Percentiles rank a stretch among this genome's conserved stretches.
phyloP scores from a whole-genome alignment of 371 early-diverging fungal species.

The Rhizopus arrhizus region DNA sequence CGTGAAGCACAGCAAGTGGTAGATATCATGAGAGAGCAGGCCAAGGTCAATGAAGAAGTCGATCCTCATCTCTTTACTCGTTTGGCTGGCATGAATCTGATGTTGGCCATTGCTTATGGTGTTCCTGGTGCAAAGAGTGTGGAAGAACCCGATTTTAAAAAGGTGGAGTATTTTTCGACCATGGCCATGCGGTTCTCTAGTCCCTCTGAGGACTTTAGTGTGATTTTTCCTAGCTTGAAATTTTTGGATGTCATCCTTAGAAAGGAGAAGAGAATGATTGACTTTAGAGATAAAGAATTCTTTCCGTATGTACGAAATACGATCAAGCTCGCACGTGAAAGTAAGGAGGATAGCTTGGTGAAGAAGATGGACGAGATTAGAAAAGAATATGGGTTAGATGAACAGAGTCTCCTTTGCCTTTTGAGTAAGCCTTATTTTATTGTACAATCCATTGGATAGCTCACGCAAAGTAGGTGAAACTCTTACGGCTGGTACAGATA shows the following conservation, averaged over 20 bases:
- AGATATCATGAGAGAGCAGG: conserved; percentile 8
- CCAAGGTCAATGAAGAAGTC: background rate
- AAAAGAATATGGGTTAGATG: conserved; percentile 15
- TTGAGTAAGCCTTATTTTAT: conserved; percentile 22
- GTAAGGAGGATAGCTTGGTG: conserved; percentile 11
- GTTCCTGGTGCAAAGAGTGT: conserved; percentile 2
- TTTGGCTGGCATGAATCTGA: conserved; percentile 13
- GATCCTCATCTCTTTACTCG: conserved; percentile 10
- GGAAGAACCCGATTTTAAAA: conserved; percentile 14
- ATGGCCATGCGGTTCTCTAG: background rate
- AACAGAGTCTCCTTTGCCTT: conserved; percentile 14
- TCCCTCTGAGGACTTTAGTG: conserved; percentile 1
- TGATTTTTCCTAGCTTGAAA: conserved; percentile 9
- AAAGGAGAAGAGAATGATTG: conserved; percentile 7
- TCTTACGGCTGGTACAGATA: conserved; percentile 26
- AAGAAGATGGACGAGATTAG: conserved; percentile 20
- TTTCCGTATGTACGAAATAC: background rate
- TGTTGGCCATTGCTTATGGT: conserved; percentile 9
- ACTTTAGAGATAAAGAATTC: background rate
- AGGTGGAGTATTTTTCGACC: background rate
- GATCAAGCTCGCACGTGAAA: conserved; percentile 7
- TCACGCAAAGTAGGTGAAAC: conserved; percentile 18
- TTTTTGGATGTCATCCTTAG: conserved; percentile 15
- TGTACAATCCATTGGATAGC: background rate
- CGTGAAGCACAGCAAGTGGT: conserved; percentile 11